Percentiles rank a stretch among this genome's conserved stretches.
Conservation (phyloP, 768 basidiomycete species). For the Leccinum disarticulatum region DNA sequence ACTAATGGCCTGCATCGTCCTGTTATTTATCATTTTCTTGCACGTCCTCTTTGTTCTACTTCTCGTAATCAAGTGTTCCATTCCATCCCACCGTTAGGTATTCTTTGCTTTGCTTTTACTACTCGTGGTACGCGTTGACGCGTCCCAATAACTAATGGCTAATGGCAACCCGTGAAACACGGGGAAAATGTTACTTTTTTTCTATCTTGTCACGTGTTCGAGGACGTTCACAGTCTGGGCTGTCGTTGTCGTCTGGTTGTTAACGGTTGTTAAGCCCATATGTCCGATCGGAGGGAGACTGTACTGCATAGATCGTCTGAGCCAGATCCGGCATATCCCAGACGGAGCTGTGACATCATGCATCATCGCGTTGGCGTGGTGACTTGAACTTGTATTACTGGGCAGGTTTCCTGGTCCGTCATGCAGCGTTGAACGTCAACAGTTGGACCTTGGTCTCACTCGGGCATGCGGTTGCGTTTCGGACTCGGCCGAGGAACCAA, state of each 20-base stretch:
- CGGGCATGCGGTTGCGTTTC: background rate
- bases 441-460: background rate
- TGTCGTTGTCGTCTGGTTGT: background rate
- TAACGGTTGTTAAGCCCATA: background rate
- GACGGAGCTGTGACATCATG: background rate
- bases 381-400: background rate
- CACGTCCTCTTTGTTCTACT: background rate
- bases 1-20: slow-evolving; percentile 10
- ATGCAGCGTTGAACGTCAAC: background rate
- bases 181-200: background rate
- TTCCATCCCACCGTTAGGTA: background rate
- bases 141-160: background rate
- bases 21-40: slow-evolving; percentile 12
- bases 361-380: background rate
- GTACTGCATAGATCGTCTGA: background rate
- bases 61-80: background rate
- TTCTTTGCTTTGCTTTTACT: no score
- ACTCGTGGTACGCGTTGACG: background rate
- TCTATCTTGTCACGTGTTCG: background rate
- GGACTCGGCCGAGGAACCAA: background rate
- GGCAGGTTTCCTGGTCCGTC: background rate
- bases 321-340: background rate
- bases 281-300: background rate
- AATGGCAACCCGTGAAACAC: slow-evolving; percentile 5
- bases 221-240: background rate